A percentile compares a stretch with the other conserved stretches of the same genome.
Conservation (phyloP, 2,329 filamentous ascomycete genomes). For the Neocucurbitaria cava region DNA sequence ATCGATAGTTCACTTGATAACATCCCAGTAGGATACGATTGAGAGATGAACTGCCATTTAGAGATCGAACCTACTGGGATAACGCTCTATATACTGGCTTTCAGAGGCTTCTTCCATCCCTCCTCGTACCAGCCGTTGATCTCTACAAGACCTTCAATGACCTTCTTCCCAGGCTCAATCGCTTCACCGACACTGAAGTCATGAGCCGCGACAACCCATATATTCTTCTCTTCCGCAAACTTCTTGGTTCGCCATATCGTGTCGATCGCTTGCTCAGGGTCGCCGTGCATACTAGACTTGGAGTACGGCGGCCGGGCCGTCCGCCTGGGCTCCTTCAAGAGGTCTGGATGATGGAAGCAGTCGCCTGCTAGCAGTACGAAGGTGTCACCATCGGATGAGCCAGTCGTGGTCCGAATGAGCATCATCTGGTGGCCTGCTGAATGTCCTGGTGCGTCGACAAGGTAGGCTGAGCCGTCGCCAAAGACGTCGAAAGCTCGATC, state of each 20-base stretch:
- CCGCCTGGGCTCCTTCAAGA: constrained; percentile 35
- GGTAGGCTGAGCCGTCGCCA: constrained; percentile 56
- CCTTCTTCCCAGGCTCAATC: constrained; percentile 25
- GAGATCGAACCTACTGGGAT: not conserved
- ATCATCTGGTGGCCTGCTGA: constrained; percentile 59
- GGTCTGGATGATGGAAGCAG: constrained; percentile 38
- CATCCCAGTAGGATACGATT: not conserved
- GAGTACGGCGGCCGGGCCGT: constrained; percentile 40
- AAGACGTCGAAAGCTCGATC: constrained; percentile 57
- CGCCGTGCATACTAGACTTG: constrained; percentile 37
- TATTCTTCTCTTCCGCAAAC: constrained; percentile 28
- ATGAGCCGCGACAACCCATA: constrained; percentile 44
- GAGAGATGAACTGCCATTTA: not conserved
- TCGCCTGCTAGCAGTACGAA: constrained; percentile 44
- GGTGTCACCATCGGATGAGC: constrained; percentile 11
- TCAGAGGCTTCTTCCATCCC: constrained; percentile 32
- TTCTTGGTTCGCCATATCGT: constrained; percentile 33
- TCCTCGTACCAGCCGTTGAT: constrained; percentile 34
- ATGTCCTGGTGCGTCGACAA: constrained; percentile 61
- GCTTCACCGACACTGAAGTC: constrained; percentile 36
- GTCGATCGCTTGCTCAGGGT: constrained; percentile 36
- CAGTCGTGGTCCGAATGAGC: constrained; percentile 31
- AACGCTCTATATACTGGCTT: constrained; percentile 2
- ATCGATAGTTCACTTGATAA: no score
- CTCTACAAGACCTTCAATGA: constrained; percentile 32